Percentiles rank a stretch among this genome's conserved stretches.
These are phyloP conservation scores for Microascus cirrosus DNA, from an alignment of 2,329 filamentous ascomycete genomes.

Conservation along the genomic window DNA sequence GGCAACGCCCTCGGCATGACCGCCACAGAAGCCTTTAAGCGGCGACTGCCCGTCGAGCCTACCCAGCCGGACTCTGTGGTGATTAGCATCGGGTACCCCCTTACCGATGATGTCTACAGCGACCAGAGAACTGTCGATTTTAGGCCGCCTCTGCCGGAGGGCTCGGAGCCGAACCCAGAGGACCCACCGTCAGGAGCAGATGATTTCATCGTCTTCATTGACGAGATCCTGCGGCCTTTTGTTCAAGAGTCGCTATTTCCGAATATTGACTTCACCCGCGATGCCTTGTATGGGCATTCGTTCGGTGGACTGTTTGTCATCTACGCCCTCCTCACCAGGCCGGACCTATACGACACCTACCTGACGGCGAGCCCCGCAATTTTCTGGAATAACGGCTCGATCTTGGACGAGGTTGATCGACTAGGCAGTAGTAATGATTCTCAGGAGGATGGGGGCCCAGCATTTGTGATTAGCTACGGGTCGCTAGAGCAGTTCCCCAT, in stretches of 20 bases:
- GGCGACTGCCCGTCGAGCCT: constrained; percentile 12
- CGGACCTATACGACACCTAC: constrained; percentile 28
- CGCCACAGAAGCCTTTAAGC: constrained; percentile 21
- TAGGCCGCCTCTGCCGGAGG: constrained; percentile 14
- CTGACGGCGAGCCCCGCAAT: constrained; percentile 33
- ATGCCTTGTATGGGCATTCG: constrained; percentile 36
- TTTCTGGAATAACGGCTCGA: constrained; percentile 32
- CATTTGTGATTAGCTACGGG: constrained; percentile 21
- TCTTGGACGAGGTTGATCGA: constrained; percentile 19
- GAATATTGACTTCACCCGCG: constrained; percentile 20
- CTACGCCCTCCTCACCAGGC: constrained; percentile 27
- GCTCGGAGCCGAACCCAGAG: constrained; percentile 13
- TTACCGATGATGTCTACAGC: constrained; percentile 15
- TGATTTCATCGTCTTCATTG: constrained; percentile 30
- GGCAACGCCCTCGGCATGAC: constrained; percentile 17
- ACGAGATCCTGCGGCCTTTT: constrained; percentile 23
- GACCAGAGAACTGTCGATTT: constrained; percentile 17
- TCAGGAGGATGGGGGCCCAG: constrained; percentile 11
- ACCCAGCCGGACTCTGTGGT: constrained; percentile 15
- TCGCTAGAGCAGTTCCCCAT: constrained; percentile 17
- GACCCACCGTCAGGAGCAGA: constrained; percentile 27
- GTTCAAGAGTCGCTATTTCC: constrained; percentile 15
- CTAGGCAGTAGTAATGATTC: constrained; percentile 12
- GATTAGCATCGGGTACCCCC: constrained; percentile 20
- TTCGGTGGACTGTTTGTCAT: constrained; percentile 36